Percentiles rank a stretch among this genome's conserved stretches.
Evolutionary conservation across 768 basidiomycete species (phyloP).

Genomic region (Rhodotorula kratochvilovae): DNA sequence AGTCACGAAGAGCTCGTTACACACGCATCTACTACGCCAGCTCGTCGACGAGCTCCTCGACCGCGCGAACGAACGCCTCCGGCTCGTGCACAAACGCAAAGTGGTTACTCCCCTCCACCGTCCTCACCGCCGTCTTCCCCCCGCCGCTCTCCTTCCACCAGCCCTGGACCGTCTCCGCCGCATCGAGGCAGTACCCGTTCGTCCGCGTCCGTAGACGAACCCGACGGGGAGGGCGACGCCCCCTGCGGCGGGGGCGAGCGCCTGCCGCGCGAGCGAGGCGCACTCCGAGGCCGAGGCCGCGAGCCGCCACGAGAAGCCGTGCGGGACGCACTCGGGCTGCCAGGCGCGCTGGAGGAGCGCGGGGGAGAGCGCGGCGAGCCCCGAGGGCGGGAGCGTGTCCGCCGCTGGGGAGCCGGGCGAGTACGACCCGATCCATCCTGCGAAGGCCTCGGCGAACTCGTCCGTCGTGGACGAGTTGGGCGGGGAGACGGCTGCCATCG

Average conservation of each 20-base stretch:
- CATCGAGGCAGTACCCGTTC: constrained; percentile 27
- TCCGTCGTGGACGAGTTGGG: constrained; percentile 6
- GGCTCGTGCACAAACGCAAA: constrained; percentile 34
- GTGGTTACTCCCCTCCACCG: constrained; percentile 25
- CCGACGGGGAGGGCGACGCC: constrained; percentile 2
- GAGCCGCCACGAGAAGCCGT: constrained; percentile 33
- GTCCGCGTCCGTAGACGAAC: constrained; percentile 26
- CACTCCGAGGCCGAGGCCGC: constrained; percentile 1
- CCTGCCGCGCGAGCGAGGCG: neutral
- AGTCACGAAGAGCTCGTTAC: too few relatives aligned
- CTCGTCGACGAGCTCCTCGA: constrained; percentile 9
- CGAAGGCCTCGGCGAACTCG: constrained; percentile 25
- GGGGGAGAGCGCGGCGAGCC: constrained; percentile 2
- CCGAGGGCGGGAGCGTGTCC: neutral
- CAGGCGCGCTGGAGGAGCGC: constrained; percentile 10
- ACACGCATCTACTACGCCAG: neutral
- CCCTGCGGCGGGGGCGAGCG: neutral
- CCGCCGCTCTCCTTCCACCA: constrained; percentile 8
- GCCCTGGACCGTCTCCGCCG: constrained; percentile 11
- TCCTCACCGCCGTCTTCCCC: neutral
- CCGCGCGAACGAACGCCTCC: constrained; percentile 1
- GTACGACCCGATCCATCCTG: constrained; percentile 27
- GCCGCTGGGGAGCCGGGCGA: neutral
- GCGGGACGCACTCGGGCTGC: constrained; percentile 17
- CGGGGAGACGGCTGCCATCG: constrained; percentile 20